Evolutionary conservation across 73 alveolate genomes (phyloP).

Genomic region (Chromera velia): DNA sequence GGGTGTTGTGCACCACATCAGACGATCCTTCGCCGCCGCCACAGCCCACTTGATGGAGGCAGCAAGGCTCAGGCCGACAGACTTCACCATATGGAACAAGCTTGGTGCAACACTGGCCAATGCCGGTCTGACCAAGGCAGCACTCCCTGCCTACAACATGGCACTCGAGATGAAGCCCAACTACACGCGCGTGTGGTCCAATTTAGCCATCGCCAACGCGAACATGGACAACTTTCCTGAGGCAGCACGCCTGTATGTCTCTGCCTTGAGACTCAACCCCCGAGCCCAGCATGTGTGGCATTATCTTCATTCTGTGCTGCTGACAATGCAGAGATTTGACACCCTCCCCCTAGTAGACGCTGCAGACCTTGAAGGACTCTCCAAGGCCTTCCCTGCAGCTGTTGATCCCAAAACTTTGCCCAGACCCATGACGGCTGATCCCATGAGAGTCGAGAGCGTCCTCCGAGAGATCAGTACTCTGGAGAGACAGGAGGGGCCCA

Average conservation of each 20-base stretch:
- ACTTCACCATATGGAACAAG: conserved; percentile 77
- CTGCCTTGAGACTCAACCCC: conserved; percentile 70
- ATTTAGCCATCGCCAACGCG: conserved; percentile 71
- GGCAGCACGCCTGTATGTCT: conserved; percentile 64
- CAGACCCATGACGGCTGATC: too few relatives aligned
- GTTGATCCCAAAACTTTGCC: too few relatives aligned
- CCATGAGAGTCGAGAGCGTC: too few relatives aligned
- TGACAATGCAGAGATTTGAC: too few relatives aligned
- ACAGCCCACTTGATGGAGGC: conserved; percentile 55
- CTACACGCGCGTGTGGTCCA: conserved; percentile 78
- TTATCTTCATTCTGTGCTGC: conserved; percentile 55
- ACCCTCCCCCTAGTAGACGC: too few relatives aligned
- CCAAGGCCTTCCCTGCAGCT: too few relatives aligned
- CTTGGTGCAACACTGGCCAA: conserved; percentile 84
- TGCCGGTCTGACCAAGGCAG: conserved; percentile 53
- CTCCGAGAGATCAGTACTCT: too few relatives aligned
- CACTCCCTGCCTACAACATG: conserved; percentile 58
- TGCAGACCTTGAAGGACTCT: too few relatives aligned
- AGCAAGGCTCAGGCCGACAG: conserved; percentile 59
- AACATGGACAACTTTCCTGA: conserved; percentile 49
- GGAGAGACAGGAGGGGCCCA: too few relatives aligned
- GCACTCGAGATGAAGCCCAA: conserved; percentile 80
- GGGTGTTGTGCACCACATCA: conserved; percentile 30
- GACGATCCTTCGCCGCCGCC: conserved; percentile 54
- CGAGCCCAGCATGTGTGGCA: conserved; percentile 75